Conservation (phyloP, 139 green algal genomes). For the Micractinium sp. region DNA sequence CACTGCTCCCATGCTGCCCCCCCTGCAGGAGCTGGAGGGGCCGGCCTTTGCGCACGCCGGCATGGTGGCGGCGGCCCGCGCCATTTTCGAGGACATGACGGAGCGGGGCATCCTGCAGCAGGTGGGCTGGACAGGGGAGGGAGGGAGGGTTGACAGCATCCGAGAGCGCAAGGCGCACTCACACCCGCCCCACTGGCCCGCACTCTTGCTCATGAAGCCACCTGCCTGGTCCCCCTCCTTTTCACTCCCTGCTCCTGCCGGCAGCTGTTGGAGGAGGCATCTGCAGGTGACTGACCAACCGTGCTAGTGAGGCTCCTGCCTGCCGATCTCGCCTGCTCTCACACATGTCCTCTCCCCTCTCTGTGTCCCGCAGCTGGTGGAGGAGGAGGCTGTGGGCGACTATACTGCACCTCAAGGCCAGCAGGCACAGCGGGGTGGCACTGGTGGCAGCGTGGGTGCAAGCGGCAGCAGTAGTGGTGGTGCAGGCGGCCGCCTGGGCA, state of each 20-base stretch:
- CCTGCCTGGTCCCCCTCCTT: too few relatives aligned
- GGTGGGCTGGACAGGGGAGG: too few relatives aligned
- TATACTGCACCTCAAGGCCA: slow-evolving; percentile 2
- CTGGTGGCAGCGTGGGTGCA: too few relatives aligned
- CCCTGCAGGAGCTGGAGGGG: slow-evolving; percentile 10
- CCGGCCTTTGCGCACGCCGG: slow-evolving; percentile 47
- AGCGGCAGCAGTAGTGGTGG: neutral
- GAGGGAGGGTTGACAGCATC: too few relatives aligned
- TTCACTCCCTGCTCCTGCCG: too few relatives aligned
- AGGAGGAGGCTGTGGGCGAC: slow-evolving; percentile 15
- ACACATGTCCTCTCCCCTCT: neutral
- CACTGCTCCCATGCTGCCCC: too few relatives aligned
- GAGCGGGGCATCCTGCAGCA: slow-evolving; percentile 47
- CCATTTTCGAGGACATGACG: slow-evolving; percentile 58
- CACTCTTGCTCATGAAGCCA: too few relatives aligned
- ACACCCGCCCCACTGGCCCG: too few relatives aligned
- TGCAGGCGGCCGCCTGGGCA: neutral
- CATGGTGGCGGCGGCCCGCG: slow-evolving; percentile 51
- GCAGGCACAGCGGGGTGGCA: neutral
- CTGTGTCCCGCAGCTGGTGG: neutral
- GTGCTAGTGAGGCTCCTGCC: neutral
- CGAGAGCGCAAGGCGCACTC: too few relatives aligned
- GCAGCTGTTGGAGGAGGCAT: too few relatives aligned
- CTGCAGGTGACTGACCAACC: too few relatives aligned
- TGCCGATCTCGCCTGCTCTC: neutral